Percentiles rank a stretch among this genome's conserved stretches.
These are phyloP conservation scores for Fraxinus baroniana DNA, from an alignment of 305 asterid genomes.

Conservation along the genomic window DNA sequence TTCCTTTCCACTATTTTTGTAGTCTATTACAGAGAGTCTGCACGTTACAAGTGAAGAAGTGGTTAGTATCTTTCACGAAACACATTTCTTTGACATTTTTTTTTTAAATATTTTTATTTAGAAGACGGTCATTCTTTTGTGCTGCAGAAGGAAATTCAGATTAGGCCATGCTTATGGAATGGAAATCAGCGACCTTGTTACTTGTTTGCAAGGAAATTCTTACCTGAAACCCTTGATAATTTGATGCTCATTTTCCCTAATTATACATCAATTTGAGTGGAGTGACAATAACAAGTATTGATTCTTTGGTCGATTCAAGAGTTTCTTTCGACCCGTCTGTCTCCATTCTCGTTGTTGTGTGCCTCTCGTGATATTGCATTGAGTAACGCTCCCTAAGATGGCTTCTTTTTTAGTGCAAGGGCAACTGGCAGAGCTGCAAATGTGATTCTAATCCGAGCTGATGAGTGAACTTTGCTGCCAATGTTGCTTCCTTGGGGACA, in stretches of 20 bases:
- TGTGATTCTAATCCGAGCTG: constrained; percentile 30
- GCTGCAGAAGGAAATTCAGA: constrained; percentile 44
- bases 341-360: constrained; percentile 38
- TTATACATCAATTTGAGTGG: constrained; percentile 43
- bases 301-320: constrained; percentile 49
- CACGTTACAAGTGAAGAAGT: constrained; percentile 79
- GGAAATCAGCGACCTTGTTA: constrained; percentile 59
- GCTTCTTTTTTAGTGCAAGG: constrained; percentile 39
- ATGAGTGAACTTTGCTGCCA: constrained; percentile 28
- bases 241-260: constrained; percentile 47
- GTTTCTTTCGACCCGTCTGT: constrained; percentile 28
- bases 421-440: constrained; percentile 36
- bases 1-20: constrained; percentile 28
- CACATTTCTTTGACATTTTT: background rate
- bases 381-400: constrained; percentile 26
- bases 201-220: constrained; percentile 60
- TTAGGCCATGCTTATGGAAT: constrained; percentile 50
- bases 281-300: constrained; percentile 18
- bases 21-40: constrained; percentile 74
- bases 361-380: constrained; percentile 18
- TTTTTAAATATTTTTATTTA: background rate
- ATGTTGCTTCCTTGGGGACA: constrained; percentile 40
- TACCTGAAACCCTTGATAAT: constrained; percentile 52
- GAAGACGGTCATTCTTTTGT: background rate
- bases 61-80: constrained; percentile 43